Evolutionary conservation across 305 asterid species (phyloP), one percentile per base, ranked within the genome.

Genomic region (Rubia peregrina): DNA sequence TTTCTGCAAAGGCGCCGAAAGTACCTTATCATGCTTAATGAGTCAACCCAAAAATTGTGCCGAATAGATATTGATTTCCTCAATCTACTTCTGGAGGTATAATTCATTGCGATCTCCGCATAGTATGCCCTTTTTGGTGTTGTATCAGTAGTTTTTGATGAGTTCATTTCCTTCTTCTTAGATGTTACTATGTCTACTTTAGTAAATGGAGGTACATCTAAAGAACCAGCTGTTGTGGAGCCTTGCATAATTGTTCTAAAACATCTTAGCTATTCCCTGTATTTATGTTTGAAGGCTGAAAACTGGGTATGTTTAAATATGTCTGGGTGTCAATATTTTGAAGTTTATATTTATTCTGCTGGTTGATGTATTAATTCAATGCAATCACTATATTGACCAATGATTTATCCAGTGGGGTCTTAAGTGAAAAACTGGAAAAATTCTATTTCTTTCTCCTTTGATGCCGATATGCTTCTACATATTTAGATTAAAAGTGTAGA

Each of bases 11-110:
- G 85, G 65, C 90, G 84, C 51, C 79, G 72, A n/a, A 81, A 78
- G 38, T 80, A 73, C 81, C 81, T 73, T 78, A 65, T 81, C 65
- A 80, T 60, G 66, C 78, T 69, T 75, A 85, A 76, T 55, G 78
- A 81, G 57, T 68, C 70, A 36, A 49, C 75, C 71, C 76, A 73
- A 33, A 80, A 81, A 76, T 79, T 94, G 83, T 82, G 90, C 40
- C 82, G 75, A 69, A 80, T 33, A 77, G 99, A 94, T 79, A 84
- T 89, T 73, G 80, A 80, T 75, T 80, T 84, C 69, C 78, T 89
- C 73, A 91, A 95, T 81, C 86, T 91, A 75, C 79, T 94, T 55
- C 79, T 94, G 74, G 97, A 94, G 93, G 99, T 94, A 77, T 71
- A 65, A 43, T 44, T 75, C 68, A 43, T 44, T 53, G 12, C 75